Evolutionary conservation across 371 early-diverging fungal genomes (phyloP).

Genomic region (Mucor irregularis): DNA sequence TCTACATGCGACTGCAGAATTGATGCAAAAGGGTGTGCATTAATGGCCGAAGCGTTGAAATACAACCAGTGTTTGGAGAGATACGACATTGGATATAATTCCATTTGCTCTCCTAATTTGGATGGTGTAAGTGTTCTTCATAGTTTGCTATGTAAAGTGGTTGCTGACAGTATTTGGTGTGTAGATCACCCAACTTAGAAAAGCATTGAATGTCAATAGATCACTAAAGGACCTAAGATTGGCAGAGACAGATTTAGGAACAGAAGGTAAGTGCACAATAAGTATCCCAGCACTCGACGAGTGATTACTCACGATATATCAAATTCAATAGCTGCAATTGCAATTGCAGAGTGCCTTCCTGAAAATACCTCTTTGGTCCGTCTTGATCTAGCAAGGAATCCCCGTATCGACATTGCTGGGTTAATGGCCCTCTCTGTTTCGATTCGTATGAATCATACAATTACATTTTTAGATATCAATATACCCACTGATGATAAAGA

Average conservation of each 20-base stretch:
- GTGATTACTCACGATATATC: neutral
- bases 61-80: slow-evolving; percentile 46
- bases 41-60: slow-evolving; percentile 68
- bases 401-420: slow-evolving; percentile 74
- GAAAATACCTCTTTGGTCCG: slow-evolving; percentile 65
- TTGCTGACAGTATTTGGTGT: neutral
- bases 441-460: slow-evolving; percentile 68
- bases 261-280: slow-evolving; percentile 50
- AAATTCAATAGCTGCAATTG: slow-evolving; percentile 56
- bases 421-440: slow-evolving; percentile 77
- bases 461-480: slow-evolving; percentile 73
- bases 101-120: slow-evolving; percentile 31
- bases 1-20: slow-evolving; percentile 58
- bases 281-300: neutral
- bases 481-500: slow-evolving; percentile 70
- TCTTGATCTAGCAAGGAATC: slow-evolving; percentile 76
- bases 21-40: slow-evolving; percentile 49
- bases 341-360: slow-evolving; percentile 78
- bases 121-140: slow-evolving; percentile 62
- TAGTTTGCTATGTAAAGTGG: too few relatives aligned
- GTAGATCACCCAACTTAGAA: slow-evolving; percentile 56
- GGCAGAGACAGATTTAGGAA: slow-evolving; percentile 59
- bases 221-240: slow-evolving; percentile 63
- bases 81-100: slow-evolving; percentile 49
- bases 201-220: slow-evolving; percentile 66